Evolutionary conservation across 148 eudicot species (phyloP), one percentile per base, ranked within the genome.

Genomic region (Camellia sinensis): DNA sequence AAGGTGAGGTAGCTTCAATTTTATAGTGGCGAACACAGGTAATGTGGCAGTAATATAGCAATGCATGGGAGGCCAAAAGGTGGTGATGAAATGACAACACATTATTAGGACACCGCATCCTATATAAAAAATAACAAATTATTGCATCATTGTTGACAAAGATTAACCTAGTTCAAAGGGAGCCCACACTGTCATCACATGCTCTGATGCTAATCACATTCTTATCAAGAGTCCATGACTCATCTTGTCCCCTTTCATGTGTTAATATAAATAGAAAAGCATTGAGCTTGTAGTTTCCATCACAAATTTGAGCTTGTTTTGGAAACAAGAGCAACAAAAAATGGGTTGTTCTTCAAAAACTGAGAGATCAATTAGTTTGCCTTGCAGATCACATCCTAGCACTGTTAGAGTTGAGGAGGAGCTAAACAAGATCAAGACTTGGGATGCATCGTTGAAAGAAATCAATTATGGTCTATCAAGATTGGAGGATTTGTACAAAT

Each of bases 341-440:
- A 88, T 88, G 90, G 83, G 84, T 21, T 82, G 73, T 67, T 84
- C 82, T 72, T 73, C 78, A 22, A 84, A 81, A 21, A 64, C 74
- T 18, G 81, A 66, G 46, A 71, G 94, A 79, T 91, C 92, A 29
- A 84, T 84, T 75, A 89, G 92, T 59, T 81, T 91, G 74, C 94
- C 92, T 17, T 65, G 81, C n/a, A 82, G 87, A 83, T 88, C 92
- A 12, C 90, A 91, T 75, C 91, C 94, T 1, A 85, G 83, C 21
- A 87, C 86, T 4, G 18, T 62, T 3, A 83, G 73, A 60, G 76
- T 85, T 14, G 88, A 86, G 54, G 82, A 85, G 65, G 90, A 88
- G 85, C 88, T 91, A 9, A 86, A 76, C 78, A 89, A 89, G 78
- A 86, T 91, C 60, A 82, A 82, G 64, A 80, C 82, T 12, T 67